Base-by-base conservation (phyloP, 2,329 filamentous ascomycete genomes). In the Neurospora sp. region DNA sequence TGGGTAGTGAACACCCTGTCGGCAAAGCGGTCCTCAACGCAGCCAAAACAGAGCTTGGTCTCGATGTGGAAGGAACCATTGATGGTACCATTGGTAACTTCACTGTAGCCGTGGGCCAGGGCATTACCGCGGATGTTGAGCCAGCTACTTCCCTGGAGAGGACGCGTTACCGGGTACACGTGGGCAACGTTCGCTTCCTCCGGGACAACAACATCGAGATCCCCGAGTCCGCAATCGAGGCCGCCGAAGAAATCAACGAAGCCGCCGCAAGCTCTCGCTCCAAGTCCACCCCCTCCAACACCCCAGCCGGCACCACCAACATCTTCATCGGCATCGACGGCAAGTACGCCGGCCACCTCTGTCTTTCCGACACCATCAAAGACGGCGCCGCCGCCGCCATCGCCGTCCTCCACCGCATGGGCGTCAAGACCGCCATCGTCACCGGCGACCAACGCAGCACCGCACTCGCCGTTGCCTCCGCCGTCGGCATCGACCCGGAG, bases 1-100 rank as follows among this genome's bases (percentile, higher is more conserved):
- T 93, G 87, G 92, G 93, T 73, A 97, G 93, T 77, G 96, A 99
- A 80, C 96, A 99, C 78, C 96, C 96, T 0, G 92, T 98, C 70
- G 96, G 94, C n/a, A 93, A 90, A 76, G 95, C 96, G 15, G 92
- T 98, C 68, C 83, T 97, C 6, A 81, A 82, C 1, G 89, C 89
- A 38, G 93, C 95, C 3, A 94, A 92, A 75, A 83, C 87, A 1
- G 88, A 95, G 78, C 88, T 97, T 9, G 89, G 89, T 4, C 80
- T 97, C 46, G 89, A 88, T 17, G 79, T 84, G 1, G 93, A 96
- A 70, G 90, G 87, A 8, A 87, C 89, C 19, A 86, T 98, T 39
- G 91, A 96, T 71, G 96, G 96, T 67, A 92, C 88, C 74, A 86
- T 97, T 46, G 93, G 92, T 69, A 91, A 97, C 40, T 98, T 99